Evolutionary conservation across 768 basidiomycete species (phyloP), one percentile per base, ranked within the genome.

Genomic region (Glaciozyma martinii): DNA sequence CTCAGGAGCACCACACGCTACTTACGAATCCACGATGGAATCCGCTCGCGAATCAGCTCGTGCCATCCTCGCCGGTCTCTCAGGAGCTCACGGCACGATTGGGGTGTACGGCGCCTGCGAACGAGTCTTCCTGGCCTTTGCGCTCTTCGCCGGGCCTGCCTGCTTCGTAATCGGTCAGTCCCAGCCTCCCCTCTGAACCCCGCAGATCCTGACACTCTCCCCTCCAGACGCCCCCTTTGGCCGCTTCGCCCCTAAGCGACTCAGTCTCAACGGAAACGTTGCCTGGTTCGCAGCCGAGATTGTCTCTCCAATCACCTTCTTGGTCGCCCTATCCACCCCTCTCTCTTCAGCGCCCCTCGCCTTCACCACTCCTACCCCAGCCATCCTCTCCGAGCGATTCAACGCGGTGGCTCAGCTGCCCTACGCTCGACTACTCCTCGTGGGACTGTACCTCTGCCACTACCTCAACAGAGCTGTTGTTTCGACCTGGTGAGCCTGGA

Each of bases 381-480:
- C 46, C 61, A 18, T 63, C 49, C 32, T 54, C 40, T 37, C 27
- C 37, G 21, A 33, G 42, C 23, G 23, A 12, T 15, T 32, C 46
- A 9, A 32, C 30, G 30, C 58, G 18, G 46, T 63, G 42, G 0
- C 8, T 1, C 4, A 30, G 7, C 62, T 71, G 23, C 57, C 78
- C 7, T 73, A 75, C 58, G 79, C 82, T 0, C 80, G 83, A 46
- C 76, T 78, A 27, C 58, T 88, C 57, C 79, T 90, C 60, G 79
- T 80, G 19, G 67, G 74, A 10, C 79, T 86, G 59, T 93, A 81
- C 76, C 75, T 91, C 56, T 61, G 80, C 1, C 91, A 95, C 78
- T 94, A 97, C 77, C 67, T 82, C 59, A 91, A 94, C 76, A 88
- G 93, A 57, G 84, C 89, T 7, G 62, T 91, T 57, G 71, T 95